Evolutionary conservation across 441 rosid species (phyloP).

Genomic region (Syzygium syzygioides): DNA sequence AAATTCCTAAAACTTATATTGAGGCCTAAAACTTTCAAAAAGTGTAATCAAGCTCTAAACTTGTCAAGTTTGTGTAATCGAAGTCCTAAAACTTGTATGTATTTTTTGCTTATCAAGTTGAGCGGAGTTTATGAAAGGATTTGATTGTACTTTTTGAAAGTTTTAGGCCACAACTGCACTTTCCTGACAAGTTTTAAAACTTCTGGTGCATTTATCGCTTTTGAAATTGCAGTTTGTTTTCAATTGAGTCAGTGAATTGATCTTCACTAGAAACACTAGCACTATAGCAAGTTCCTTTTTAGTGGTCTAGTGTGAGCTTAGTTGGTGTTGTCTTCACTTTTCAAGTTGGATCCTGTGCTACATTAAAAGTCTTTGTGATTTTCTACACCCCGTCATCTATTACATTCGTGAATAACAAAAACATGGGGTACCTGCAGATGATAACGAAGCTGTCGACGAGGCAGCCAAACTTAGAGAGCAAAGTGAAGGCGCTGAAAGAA

Average conservation of each 20-base stretch:
- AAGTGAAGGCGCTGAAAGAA: constrained; percentile 52
- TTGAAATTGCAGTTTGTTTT: neutral
- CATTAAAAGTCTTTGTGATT: neutral
- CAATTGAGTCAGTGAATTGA: neutral
- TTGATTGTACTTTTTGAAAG: too few relatives aligned
- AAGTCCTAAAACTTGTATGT: too few relatives aligned
- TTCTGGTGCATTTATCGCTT: neutral
- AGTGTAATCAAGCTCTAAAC: too few relatives aligned
- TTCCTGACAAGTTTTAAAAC: too few relatives aligned
- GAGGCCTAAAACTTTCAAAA: too few relatives aligned
- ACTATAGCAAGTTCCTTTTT: neutral
- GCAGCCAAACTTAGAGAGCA: constrained; percentile 52
- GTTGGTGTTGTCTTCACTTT: neutral
- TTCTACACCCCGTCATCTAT: neutral
- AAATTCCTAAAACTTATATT: too few relatives aligned
- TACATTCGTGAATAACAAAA: neutral
- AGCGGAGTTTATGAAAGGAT: too few relatives aligned
- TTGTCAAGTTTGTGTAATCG: too few relatives aligned
- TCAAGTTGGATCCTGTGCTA: neutral
- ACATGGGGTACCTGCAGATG: constrained; percentile 34
- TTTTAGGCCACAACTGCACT: too few relatives aligned
- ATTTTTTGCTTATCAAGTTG: too few relatives aligned
- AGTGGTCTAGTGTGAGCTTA: too few relatives aligned
- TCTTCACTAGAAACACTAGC: neutral
- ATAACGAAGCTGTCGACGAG: constrained; percentile 82